Evolutionary conservation across 371 early-diverging fungal species (phyloP).

Genomic region (Mucor velutinosus): DNA sequence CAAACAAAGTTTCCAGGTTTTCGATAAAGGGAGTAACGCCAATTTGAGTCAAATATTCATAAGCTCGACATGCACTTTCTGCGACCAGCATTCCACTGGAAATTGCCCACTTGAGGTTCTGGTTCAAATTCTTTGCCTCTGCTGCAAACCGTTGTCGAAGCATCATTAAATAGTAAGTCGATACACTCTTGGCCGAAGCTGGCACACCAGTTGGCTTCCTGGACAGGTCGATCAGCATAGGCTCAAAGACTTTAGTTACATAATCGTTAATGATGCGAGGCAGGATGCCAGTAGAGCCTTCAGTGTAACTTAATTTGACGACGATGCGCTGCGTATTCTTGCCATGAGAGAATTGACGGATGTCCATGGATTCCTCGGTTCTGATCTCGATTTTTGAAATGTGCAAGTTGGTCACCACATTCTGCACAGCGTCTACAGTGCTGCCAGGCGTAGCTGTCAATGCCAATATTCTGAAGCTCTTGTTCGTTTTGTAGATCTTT

Average conservation of each 20-base stretch:
- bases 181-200: conserved; percentile 40
- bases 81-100: conserved; percentile 21
- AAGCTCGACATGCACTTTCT: conserved; percentile 50
- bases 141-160: conserved; percentile 46
- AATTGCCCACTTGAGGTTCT: conserved; percentile 35
- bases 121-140: conserved; percentile 27
- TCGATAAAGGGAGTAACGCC: conserved; percentile 67
- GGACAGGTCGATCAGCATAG: conserved; percentile 48
- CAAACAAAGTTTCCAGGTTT: conserved; percentile 36
- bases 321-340: conserved; percentile 67
- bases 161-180: conserved; percentile 48
- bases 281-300: conserved; percentile 49
- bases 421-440: conserved; percentile 75
- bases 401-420: conserved; percentile 73
- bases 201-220: conserved; percentile 46
- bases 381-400: conserved; percentile 83
- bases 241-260: conserved; percentile 46
- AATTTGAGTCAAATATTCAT: conserved; percentile 58
- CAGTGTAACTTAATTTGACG: conserved; percentile 64
- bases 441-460: conserved; percentile 92
- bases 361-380: conserved; percentile 89
- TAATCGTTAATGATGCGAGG: conserved; percentile 29
- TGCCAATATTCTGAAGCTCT: conserved; percentile 79
- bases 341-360: conserved; percentile 73
- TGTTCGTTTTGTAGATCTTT: conserved; percentile 50